These are phyloP conservation scores for Akebia trifoliata DNA, from an alignment of 164 flowering plant genomes.

Conservation along the genomic window DNA sequence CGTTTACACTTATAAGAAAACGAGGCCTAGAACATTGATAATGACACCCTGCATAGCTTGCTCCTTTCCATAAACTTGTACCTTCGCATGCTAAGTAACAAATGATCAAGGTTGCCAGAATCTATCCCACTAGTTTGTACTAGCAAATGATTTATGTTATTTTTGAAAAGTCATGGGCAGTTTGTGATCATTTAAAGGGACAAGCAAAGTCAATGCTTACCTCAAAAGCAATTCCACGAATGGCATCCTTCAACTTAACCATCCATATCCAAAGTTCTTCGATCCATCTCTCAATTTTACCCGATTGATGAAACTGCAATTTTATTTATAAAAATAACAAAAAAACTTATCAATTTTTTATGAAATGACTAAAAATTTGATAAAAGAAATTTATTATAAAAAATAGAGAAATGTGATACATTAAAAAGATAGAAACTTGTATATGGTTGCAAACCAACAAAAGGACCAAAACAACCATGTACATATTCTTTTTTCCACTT, in stretches of 20 bases:
- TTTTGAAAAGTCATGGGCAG: neutral
- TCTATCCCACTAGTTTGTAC: neutral
- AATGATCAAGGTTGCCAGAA: neutral
- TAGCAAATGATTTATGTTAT: too few relatives aligned
- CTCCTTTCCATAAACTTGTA: too few relatives aligned
- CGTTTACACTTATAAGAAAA: too few relatives aligned
- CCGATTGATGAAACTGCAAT: slow-evolving; percentile 59
- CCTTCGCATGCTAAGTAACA: neutral
- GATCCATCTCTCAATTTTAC: slow-evolving; percentile 77
- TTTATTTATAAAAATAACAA: slow-evolving; percentile 19
- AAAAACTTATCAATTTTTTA: neutral
- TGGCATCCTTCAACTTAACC: slow-evolving; percentile 71
- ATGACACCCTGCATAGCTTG: too few relatives aligned
- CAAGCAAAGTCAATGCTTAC: slow-evolving; percentile 28
- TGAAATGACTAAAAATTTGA: neutral
- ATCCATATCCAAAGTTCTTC: slow-evolving; percentile 83
- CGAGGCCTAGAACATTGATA: too few relatives aligned
- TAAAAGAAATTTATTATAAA: neutral
- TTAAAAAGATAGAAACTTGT: neutral
- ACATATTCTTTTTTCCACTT: too few relatives aligned
- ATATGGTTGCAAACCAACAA: too few relatives aligned
- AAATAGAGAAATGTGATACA: neutral
- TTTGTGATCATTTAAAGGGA: slow-evolving; percentile 4
- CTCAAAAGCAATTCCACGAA: slow-evolving; percentile 53
- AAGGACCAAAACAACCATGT: too few relatives aligned